A percentile compares a stretch with the other conserved stretches of the same genome.
Evolutionary conservation across 305 asterid genomes (phyloP).

Genomic region (Petunia hybrid): DNA sequence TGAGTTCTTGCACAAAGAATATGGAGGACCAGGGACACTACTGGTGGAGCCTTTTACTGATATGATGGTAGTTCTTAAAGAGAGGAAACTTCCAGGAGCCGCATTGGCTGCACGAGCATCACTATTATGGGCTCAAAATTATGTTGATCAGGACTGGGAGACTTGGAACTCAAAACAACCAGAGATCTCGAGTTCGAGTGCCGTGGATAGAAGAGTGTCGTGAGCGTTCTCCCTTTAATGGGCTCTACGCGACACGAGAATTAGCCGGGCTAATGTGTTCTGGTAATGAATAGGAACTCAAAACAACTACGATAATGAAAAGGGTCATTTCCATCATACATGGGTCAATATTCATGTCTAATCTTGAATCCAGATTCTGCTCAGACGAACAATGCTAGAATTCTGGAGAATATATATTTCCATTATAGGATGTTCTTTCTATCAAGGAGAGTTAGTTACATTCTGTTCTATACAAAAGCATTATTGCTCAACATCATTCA

Average conservation of each 20-base stretch:
- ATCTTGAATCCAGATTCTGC: background rate
- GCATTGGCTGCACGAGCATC: slow-evolving; percentile 49
- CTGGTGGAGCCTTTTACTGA: slow-evolving; percentile 75
- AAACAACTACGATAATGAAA: background rate
- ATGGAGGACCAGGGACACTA: slow-evolving; percentile 83
- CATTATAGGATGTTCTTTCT: slow-evolving; percentile 33
- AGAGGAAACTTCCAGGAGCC: slow-evolving; percentile 75
- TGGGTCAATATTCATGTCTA: background rate
- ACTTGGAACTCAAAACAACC: slow-evolving; percentile 42
- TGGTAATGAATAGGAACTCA: slow-evolving; percentile 37
- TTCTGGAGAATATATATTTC: slow-evolving; percentile 31
- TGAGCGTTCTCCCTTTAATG: no score
- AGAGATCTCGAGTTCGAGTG: background rate
- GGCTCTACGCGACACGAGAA: no score
- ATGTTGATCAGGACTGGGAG: slow-evolving; percentile 49
- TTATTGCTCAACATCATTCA: slow-evolving; percentile 38
- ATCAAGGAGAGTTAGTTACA: slow-evolving; percentile 42
- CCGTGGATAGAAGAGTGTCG: no score
- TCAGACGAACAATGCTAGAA: background rate
- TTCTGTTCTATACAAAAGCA: slow-evolving; percentile 51
- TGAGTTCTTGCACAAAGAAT: slow-evolving; percentile 63
- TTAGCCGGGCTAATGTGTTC: no score
- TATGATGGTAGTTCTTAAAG: slow-evolving; percentile 74
- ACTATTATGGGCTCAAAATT: slow-evolving; percentile 55
- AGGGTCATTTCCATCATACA: background rate